phyloP scores from a whole-genome alignment of 768 basidiomycete species.

The Cyclocybe cylindracea region DNA sequence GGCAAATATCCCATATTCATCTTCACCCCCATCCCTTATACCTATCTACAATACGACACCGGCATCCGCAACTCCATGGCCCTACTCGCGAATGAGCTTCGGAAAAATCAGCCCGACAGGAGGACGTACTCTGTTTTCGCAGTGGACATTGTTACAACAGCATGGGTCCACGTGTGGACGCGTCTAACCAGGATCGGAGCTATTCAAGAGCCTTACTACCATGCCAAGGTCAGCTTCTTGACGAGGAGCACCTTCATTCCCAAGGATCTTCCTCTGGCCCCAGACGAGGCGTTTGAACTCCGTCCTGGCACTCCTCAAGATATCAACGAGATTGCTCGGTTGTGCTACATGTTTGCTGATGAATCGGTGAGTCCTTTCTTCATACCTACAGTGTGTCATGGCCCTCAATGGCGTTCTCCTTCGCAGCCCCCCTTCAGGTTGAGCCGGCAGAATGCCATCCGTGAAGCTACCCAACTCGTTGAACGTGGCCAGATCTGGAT shows the following conservation, averaged over 20 bases:
- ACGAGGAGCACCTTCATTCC: constrained; percentile 41
- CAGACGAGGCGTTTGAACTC: constrained; percentile 29
- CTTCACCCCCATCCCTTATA: constrained; percentile 43
- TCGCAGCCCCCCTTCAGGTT: constrained; percentile 59
- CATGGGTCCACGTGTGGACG: constrained; percentile 54
- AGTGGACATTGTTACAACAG: constrained; percentile 40
- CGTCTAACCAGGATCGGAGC: constrained; percentile 39
- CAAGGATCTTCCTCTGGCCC: constrained; percentile 10
- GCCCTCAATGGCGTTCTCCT: constrained; percentile 6
- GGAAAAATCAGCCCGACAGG: constrained; percentile 27
- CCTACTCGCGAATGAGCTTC: constrained; percentile 42
- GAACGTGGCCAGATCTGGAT: constrained; percentile 57
- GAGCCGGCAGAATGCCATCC: constrained; percentile 35
- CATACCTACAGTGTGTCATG: neutral
- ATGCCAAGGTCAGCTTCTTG: constrained; percentile 58
- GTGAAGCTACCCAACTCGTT: constrained; percentile 56
- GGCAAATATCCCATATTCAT: constrained; percentile 72
- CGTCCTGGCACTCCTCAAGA: constrained; percentile 46
- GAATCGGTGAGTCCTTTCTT: constrained; percentile 49
- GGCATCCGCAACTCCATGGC: constrained; percentile 39
- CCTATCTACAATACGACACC: constrained; percentile 34
- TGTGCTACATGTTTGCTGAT: constrained; percentile 58
- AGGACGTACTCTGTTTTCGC: constrained; percentile 73
- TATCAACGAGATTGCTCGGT: constrained; percentile 36
- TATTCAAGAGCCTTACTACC: constrained; percentile 53